Evolutionary conservation across 129 eudicot genomes (phyloP).

Genomic region (Tagetes erecta): DNA sequence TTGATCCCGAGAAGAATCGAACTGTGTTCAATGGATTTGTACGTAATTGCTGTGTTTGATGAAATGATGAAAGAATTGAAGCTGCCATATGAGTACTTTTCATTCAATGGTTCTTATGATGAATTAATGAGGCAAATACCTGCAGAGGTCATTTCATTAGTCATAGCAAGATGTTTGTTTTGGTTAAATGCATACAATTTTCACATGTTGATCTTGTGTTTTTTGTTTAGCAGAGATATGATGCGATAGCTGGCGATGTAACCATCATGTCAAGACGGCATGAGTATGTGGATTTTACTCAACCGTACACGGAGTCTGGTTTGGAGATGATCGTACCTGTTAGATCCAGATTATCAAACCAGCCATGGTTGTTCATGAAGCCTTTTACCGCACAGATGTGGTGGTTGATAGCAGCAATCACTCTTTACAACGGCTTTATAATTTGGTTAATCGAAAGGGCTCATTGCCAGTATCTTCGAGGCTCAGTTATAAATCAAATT

Average conservation of each 20-base stretch:
- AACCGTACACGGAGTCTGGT: conserved; percentile 61
- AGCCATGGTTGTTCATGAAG: conserved; percentile 57
- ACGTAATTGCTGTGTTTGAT: conserved; percentile 49
- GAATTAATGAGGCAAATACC: conserved; percentile 42
- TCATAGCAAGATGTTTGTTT: background rate
- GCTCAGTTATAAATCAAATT: conserved; percentile 23
- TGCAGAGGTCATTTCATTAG: conserved; percentile 22
- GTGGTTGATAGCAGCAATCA: conserved; percentile 42
- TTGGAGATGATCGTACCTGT: conserved; percentile 55
- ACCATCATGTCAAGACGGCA: conserved; percentile 45
- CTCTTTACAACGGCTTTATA: conserved; percentile 47
- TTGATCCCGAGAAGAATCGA: conserved; percentile 23
- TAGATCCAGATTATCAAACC: conserved; percentile 34
- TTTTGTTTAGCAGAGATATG: conserved; percentile 34
- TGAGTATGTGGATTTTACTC: conserved; percentile 51
- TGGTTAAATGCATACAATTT: background rate
- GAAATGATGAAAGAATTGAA: conserved; percentile 44
- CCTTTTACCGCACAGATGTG: conserved; percentile 57
- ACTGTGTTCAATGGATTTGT: conserved; percentile 45
- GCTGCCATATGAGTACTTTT: conserved; percentile 45
- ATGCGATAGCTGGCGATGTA: conserved; percentile 53
- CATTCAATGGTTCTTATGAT: conserved; percentile 46
- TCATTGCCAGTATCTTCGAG: conserved; percentile 25
- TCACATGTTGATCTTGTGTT: background rate
- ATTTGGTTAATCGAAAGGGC: conserved; percentile 52